Conservation (phyloP, 129 eudicot genomes). For the Erigeron canadensis region DNA sequence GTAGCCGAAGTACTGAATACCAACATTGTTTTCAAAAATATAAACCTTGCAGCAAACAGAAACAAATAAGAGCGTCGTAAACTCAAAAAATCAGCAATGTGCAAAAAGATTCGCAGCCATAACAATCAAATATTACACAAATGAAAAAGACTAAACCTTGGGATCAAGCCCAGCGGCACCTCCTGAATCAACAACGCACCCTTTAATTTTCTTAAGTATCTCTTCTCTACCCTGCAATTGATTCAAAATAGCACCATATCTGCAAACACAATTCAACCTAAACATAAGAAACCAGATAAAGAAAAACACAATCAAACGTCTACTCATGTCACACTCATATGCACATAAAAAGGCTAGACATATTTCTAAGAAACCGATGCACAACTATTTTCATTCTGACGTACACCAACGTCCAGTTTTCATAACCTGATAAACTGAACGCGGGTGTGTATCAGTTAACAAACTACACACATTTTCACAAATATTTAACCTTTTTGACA, state of each 20-base stretch:
- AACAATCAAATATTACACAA: not conserved
- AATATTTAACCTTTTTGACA: too few species aligned
- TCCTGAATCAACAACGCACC: conserved; percentile 89
- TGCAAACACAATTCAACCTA: conserved; percentile 29
- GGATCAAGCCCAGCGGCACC: conserved; percentile 79
- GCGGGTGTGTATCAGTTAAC: too few species aligned
- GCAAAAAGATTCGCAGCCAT: not conserved
- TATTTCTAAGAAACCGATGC: too few species aligned
- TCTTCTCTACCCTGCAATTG: conserved; percentile 55
- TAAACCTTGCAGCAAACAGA: not conserved
- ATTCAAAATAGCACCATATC: conserved; percentile 77
- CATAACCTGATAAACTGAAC: too few species aligned
- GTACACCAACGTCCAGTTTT: too few species aligned
- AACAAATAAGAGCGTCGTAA: not conserved
- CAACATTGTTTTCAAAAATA: not conserved
- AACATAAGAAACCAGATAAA: conserved; percentile 6
- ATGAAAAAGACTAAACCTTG: conserved; percentile 47
- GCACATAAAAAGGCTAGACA: too few species aligned
- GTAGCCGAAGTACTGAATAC: not conserved
- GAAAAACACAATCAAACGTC: not conserved
- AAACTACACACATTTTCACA: too few species aligned
- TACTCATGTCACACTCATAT: too few species aligned
- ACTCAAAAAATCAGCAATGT: not conserved
- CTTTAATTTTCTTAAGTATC: conserved; percentile 65
- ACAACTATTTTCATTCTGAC: too few species aligned